phyloP scores from a whole-genome alignment of 1,284 basidiomycete species.

The Leccinum fuscescens region DNA sequence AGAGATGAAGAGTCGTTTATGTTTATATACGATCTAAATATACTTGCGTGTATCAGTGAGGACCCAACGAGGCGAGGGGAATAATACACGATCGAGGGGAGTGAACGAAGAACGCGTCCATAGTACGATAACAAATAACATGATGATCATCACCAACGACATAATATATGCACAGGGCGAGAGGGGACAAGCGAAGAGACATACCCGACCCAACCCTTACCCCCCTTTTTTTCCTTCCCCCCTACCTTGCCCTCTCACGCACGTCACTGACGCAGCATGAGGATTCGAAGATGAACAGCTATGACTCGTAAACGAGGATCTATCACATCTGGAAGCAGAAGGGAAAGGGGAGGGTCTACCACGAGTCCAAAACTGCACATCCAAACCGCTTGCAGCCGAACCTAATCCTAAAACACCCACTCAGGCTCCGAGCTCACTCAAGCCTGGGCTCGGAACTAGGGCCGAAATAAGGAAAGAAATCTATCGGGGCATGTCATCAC shows the following conservation, averaged over 20 bases:
- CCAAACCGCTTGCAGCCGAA: slow-evolving; percentile 12
- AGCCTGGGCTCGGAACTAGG: neutral
- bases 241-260: neutral
- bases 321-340: slow-evolving; percentile 14
- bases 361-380: slow-evolving; percentile 19
- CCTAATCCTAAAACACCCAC: slow-evolving; percentile 16
- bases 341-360: slow-evolving; percentile 6
- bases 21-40: slow-evolving; percentile 23
- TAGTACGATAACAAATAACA: slow-evolving; percentile 9
- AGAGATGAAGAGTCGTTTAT: neutral
- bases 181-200: neutral
- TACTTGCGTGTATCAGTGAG: slow-evolving; percentile 8
- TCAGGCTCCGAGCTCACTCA: slow-evolving; percentile 14
- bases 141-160: neutral
- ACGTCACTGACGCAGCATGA: slow-evolving; percentile 10
- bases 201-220: neutral
- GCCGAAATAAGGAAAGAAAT: slow-evolving; percentile 14
- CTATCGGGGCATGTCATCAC: slow-evolving; percentile 53
- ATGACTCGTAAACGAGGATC: slow-evolving; percentile 17
- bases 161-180: slow-evolving; percentile 1
- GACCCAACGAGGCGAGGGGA: neutral
- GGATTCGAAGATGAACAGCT: slow-evolving; percentile 13
- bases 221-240: neutral
- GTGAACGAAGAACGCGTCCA: neutral
- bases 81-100: slow-evolving; percentile 13